Percentiles rank a stretch among this genome's conserved stretches.
These are phyloP conservation scores for Cladochytrium replicatum DNA, from an alignment of 192 early-diverging fungal species.

Conservation along the genomic window DNA sequence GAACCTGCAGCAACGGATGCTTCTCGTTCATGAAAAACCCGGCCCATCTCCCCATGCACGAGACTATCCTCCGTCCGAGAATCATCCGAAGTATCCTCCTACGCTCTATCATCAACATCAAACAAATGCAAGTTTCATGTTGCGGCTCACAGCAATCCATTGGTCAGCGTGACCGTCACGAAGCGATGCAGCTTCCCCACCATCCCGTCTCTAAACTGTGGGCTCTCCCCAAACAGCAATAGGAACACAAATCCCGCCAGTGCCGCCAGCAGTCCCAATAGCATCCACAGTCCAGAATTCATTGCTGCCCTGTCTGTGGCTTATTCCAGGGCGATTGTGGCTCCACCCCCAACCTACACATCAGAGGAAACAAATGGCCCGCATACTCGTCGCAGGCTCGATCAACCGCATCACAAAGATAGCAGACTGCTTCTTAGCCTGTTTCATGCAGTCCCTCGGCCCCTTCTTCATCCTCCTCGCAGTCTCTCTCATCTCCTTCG, in stretches of 20 bases:
- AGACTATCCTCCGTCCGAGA: not conserved
- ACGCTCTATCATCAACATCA: not conserved
- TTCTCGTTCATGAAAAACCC: slow-evolving; percentile 5
- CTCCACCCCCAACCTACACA: no score
- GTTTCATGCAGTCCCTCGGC: slow-evolving; percentile 8
- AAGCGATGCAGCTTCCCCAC: slow-evolving; percentile 12
- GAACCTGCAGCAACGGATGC: slow-evolving; percentile 28
- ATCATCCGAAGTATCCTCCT: not conserved
- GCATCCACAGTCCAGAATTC: no score
- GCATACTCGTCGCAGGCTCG: no score
- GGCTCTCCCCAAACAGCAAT: slow-evolving; percentile 19
- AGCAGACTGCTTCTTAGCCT: slow-evolving; percentile 4
- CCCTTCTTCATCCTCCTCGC: slow-evolving; percentile 19
- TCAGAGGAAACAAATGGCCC: no score
- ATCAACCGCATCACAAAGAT: no score
- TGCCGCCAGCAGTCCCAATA: no score
- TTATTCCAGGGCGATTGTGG: no score
- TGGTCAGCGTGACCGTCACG: slow-evolving; percentile 14
- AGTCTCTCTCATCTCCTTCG: slow-evolving; percentile 7
- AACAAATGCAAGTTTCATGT: slow-evolving; percentile 13
- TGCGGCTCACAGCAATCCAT: not conserved
- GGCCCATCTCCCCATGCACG: not conserved
- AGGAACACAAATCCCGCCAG: slow-evolving; percentile 25
- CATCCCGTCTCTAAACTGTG: slow-evolving; percentile 18
- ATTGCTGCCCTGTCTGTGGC: no score